Evolutionary conservation across 495 filamentous ascomycete species (phyloP).

Genomic region (Penicillium dipodomyicola): DNA sequence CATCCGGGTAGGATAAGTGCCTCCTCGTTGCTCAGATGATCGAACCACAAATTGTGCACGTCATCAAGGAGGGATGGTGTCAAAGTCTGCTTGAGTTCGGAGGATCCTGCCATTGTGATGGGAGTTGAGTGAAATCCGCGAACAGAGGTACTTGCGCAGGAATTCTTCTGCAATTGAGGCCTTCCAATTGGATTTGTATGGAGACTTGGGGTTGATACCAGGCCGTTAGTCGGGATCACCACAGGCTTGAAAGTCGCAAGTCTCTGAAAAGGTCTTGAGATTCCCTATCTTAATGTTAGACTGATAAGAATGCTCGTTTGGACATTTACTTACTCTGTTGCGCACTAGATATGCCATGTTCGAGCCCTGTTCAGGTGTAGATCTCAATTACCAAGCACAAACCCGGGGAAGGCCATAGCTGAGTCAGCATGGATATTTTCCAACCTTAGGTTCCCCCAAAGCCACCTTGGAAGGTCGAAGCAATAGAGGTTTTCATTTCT

Average conservation of each 20-base stretch:
- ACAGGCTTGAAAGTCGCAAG: not conserved
- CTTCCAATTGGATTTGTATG: not conserved
- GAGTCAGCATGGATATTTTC: not conserved
- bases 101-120: constrained; percentile 4
- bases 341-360: not conserved
- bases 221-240: not conserved
- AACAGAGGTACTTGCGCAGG: not conserved
- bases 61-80: constrained; percentile 24
- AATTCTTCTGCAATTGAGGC: not conserved
- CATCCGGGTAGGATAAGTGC: constrained; percentile 19
- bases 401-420: not conserved
- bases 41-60: constrained; percentile 28
- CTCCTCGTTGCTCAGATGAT: constrained; percentile 18
- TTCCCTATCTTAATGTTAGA: not conserved
- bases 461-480: not conserved
- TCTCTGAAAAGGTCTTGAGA: not conserved
- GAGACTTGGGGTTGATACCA: not conserved
- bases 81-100: constrained; percentile 20
- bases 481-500: not conserved
- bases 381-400: not conserved
- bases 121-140: constrained; percentile 12
- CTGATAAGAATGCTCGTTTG: not conserved
- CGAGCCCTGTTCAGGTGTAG: not conserved
- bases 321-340: not conserved
- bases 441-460: too few species aligned